Conservation (phyloP, 1,139 yeast species). For the Lodderomyces parapsilosis region DNA sequence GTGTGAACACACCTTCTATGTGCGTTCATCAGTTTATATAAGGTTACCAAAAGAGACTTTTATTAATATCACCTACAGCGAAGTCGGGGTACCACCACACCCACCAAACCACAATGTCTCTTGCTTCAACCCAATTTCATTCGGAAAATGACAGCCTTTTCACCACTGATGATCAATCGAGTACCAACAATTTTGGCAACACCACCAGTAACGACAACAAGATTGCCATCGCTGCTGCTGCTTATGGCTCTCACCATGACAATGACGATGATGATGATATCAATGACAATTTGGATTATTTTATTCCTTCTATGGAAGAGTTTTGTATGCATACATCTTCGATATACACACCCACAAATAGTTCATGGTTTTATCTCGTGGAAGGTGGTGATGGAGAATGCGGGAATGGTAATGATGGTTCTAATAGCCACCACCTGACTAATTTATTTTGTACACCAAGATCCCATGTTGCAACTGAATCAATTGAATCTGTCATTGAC, state of each 20-base stretch:
- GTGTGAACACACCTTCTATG: no score
- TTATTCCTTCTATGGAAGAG: conserved; percentile 9
- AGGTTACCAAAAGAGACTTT: no score
- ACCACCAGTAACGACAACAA: neutral
- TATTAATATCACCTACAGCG: no score
- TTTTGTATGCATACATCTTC: neutral
- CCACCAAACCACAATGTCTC: neutral
- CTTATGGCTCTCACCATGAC: neutral
- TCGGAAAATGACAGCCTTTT: neutral
- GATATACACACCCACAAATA: neutral
- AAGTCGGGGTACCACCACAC: neutral
- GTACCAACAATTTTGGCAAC: neutral
- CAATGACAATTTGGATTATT: conserved; percentile 4
- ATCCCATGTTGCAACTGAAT: conserved; percentile 21
- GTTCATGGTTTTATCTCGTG: neutral
- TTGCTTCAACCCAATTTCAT: neutral
- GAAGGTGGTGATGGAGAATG: neutral
- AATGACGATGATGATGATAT: neutral
- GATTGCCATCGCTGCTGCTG: neutral
- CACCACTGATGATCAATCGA: neutral
- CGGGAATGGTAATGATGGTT: neutral
- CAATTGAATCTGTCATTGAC: conserved; percentile 18
- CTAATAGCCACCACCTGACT: neutral
- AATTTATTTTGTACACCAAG: conserved; percentile 16
- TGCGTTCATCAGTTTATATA: no score